Conservation (phyloP, 129 eudicot species). For the Flaveria ramosissima region DNA sequence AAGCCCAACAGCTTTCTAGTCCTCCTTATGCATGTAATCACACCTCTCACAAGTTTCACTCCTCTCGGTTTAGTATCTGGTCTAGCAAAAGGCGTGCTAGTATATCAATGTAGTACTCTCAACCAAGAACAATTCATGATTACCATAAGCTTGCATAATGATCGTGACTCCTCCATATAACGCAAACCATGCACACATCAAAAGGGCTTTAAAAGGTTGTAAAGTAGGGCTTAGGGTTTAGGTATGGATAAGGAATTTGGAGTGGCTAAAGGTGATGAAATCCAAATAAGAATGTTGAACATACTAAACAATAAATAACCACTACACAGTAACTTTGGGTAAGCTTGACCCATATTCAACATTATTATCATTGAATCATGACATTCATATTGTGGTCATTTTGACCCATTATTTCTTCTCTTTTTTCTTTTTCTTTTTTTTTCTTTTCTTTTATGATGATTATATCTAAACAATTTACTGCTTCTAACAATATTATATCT, state of each 20-base stretch:
- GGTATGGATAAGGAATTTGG: neutral
- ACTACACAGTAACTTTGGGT: neutral
- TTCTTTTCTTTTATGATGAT: neutral
- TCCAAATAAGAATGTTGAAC: neutral
- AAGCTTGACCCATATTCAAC: neutral
- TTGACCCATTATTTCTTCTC: no score
- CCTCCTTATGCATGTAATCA: neutral
- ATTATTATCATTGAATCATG: neutral
- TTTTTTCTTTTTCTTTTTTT: neutral
- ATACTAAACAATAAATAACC: neutral
- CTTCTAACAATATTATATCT: neutral
- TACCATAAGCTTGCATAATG: neutral
- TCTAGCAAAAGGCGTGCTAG: no score
- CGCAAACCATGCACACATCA: neutral
- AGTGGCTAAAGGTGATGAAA: neutral
- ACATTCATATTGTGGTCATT: no score
- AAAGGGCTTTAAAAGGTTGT: neutral
- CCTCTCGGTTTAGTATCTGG: no score
- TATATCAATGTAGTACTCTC: no score
- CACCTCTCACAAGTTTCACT: no score
- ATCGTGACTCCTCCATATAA: neutral
- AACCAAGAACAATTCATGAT: no score
- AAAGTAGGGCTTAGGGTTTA: neutral
- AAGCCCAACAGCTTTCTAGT: neutral
- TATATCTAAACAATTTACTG: neutral